Conservation (phyloP, 495 filamentous ascomycete species). For the Parathielavia appendiculata region DNA sequence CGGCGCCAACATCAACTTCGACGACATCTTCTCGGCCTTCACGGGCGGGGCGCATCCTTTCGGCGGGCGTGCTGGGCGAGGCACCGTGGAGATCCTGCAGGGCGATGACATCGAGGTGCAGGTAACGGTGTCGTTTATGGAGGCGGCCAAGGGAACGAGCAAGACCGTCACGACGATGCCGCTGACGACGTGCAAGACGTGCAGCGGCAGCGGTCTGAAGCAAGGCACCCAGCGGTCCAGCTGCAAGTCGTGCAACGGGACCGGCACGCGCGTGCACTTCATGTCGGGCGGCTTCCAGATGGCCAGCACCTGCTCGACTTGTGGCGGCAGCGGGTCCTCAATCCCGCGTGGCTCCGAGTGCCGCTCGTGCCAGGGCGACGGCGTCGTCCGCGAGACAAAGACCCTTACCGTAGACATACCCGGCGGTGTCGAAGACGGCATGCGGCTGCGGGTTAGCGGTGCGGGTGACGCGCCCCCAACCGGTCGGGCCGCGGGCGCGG, state of each 20-base stretch:
- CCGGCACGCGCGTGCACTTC: slow-evolving; percentile 79
- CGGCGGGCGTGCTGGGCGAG: slow-evolving; percentile 43
- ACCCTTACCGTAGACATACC: slow-evolving; percentile 85
- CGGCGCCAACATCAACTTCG: slow-evolving; percentile 80
- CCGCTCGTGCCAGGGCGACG: slow-evolving; percentile 67
- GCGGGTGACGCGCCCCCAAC: slow-evolving; percentile 84
- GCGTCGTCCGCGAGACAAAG: slow-evolving; percentile 70
- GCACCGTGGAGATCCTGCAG: slow-evolving; percentile 61
- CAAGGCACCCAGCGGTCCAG: slow-evolving; percentile 62
- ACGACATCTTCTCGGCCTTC: slow-evolving; percentile 90
- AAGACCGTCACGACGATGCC: slow-evolving; percentile 78
- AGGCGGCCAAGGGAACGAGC: slow-evolving; percentile 80
- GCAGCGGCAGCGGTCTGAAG: slow-evolving; percentile 79
- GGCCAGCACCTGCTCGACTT: slow-evolving; percentile 77
- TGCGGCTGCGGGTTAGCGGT: slow-evolving; percentile 72
- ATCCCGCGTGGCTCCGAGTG: slow-evolving; percentile 77
- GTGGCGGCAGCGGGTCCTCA: slow-evolving; percentile 66
- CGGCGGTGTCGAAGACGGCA: slow-evolving; percentile 90
- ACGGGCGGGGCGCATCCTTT: slow-evolving; percentile 57
- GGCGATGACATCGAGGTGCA: slow-evolving; percentile 94
- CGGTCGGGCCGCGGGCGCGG: slow-evolving; percentile 54
- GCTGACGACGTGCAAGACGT: slow-evolving; percentile 71
- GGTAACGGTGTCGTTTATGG: slow-evolving; percentile 88
- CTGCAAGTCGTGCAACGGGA: slow-evolving; percentile 78
- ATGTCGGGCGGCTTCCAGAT: slow-evolving; percentile 94